These are phyloP conservation scores for Claviceps pazoutovae DNA, from an alignment of 2,329 filamentous ascomycete genomes.

Conservation along the genomic window DNA sequence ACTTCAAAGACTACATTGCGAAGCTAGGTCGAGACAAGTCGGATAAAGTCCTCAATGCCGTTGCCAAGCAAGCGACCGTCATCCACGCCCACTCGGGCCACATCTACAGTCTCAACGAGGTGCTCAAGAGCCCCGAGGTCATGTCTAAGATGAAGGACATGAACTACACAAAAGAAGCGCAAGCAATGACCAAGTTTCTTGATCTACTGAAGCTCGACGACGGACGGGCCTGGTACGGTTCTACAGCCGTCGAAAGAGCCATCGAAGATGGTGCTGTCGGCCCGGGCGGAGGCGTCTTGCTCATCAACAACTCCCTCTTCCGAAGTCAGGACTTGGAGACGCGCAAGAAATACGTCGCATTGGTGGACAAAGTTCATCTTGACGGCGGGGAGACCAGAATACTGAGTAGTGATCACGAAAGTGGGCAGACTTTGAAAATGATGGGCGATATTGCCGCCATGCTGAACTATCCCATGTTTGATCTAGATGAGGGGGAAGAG, in stretches of 20 bases:
- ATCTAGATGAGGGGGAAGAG: slow-evolving; percentile 59
- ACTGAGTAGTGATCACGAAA: slow-evolving; percentile 90
- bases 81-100: slow-evolving; percentile 79
- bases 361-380: slow-evolving; percentile 79
- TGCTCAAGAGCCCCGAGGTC: slow-evolving; percentile 70
- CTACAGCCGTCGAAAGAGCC: slow-evolving; percentile 65
- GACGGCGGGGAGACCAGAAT: slow-evolving; percentile 79
- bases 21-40: slow-evolving; percentile 41
- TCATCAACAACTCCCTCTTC: slow-evolving; percentile 82
- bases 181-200: slow-evolving; percentile 73
- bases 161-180: slow-evolving; percentile 74
- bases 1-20: slow-evolving; percentile 62
- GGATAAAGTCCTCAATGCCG: slow-evolving; percentile 55
- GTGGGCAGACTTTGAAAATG: slow-evolving; percentile 69
- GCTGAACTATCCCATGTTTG: slow-evolving; percentile 73
- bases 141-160: slow-evolving; percentile 67
- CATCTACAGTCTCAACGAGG: slow-evolving; percentile 74
- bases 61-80: slow-evolving; percentile 51
- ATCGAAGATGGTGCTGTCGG: slow-evolving; percentile 82
- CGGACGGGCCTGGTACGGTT: slow-evolving; percentile 81
- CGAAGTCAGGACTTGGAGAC: slow-evolving; percentile 65
- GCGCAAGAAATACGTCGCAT: slow-evolving; percentile 64
- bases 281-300: slow-evolving; percentile 65
- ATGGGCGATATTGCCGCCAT: slow-evolving; percentile 82
- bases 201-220: slow-evolving; percentile 70